phyloP scores from a whole-genome alignment of 768 basidiomycete genomes.

The Astraeus odoratus region DNA sequence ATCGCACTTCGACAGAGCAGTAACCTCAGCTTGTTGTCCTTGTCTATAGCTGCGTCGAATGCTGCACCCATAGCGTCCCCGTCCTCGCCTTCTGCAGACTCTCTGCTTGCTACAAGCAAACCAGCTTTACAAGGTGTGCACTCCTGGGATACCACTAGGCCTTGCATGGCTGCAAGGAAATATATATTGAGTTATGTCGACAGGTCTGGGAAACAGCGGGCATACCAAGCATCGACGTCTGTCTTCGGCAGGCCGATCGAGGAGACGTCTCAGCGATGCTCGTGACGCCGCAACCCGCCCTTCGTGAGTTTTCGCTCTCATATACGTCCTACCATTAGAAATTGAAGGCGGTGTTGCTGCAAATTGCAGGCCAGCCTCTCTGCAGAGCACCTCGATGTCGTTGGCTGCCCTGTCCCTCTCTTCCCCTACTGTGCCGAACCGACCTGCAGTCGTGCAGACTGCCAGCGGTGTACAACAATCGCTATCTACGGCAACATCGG shows the following conservation, averaged over 20 bases:
- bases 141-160: neutral
- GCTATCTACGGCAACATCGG: conserved; percentile 7
- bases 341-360: conserved; percentile 4
- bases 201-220: conserved; percentile 26
- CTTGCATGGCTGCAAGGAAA: no score
- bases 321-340: conserved; percentile 1
- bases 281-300: conserved; percentile 70
- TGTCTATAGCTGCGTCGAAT: conserved; percentile 55
- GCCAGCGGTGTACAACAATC: conserved; percentile 7
- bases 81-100: conserved; percentile 15
- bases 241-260: conserved; percentile 62
- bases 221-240: conserved; percentile 55
- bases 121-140: conserved; percentile 9
- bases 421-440: conserved; percentile 29
- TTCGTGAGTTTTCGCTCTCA: conserved; percentile 48
- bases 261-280: conserved; percentile 71
- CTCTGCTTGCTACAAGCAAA: conserved; percentile 2
- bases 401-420: conserved; percentile 37
- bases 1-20: conserved; percentile 4
- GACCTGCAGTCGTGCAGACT: conserved; percentile 13
- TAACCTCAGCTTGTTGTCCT: conserved; percentile 50
- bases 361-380: conserved; percentile 26
- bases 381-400: conserved; percentile 33
- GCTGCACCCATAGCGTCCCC: conserved; percentile 40
- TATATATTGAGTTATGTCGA: neutral